A percentile compares a stretch with the other conserved stretches of the same genome.
phyloP scores from a whole-genome alignment of 2,329 filamentous ascomycete species.

The Phoma herbarum region DNA sequence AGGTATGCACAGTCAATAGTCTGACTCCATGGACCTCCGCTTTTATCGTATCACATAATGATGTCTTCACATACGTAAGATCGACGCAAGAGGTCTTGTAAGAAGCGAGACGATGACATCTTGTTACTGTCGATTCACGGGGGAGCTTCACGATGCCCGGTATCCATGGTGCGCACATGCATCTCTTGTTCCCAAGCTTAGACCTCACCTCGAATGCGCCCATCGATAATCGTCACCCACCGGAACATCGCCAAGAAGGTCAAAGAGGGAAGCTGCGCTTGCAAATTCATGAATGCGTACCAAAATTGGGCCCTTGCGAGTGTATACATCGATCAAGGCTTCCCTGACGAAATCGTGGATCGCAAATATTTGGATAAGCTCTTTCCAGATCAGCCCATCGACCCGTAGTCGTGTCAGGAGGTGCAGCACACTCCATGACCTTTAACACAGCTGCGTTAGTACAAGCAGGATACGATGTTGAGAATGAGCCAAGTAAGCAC shows the following conservation, averaged over 20 bases:
- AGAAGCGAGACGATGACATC: slow-evolving; percentile 21
- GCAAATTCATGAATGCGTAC: slow-evolving; percentile 37
- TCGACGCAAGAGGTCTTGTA: slow-evolving; percentile 31
- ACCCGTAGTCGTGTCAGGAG: slow-evolving; percentile 43
- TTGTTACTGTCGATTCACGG: slow-evolving; percentile 38
- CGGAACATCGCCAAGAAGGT: slow-evolving; percentile 34
- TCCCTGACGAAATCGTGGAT: slow-evolving; percentile 26
- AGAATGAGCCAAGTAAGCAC: slow-evolving; percentile 30
- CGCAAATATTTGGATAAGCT: slow-evolving; percentile 35
- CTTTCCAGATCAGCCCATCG: slow-evolving; percentile 42
- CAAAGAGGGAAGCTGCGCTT: slow-evolving; percentile 38
- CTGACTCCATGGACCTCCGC: slow-evolving; percentile 33
- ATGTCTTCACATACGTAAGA: slow-evolving; percentile 39
- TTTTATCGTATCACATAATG: slow-evolving; percentile 43
- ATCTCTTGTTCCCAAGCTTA: slow-evolving; percentile 42
- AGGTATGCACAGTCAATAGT: slow-evolving; percentile 42
- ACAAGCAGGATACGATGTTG: slow-evolving; percentile 35
- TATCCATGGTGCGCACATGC: slow-evolving; percentile 51
- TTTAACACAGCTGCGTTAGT: slow-evolving; percentile 20
- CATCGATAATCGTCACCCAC: slow-evolving; percentile 36
- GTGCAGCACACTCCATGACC: slow-evolving; percentile 40
- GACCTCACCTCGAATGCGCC: slow-evolving; percentile 36
- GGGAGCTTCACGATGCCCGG: slow-evolving; percentile 50
- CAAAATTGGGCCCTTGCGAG: slow-evolving; percentile 36
- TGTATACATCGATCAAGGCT: slow-evolving; percentile 24